Percentiles rank a stretch among this genome's conserved stretches.
Conservation (phyloP, 768 basidiomycete genomes). For the Lactarius hengduanensis region DNA sequence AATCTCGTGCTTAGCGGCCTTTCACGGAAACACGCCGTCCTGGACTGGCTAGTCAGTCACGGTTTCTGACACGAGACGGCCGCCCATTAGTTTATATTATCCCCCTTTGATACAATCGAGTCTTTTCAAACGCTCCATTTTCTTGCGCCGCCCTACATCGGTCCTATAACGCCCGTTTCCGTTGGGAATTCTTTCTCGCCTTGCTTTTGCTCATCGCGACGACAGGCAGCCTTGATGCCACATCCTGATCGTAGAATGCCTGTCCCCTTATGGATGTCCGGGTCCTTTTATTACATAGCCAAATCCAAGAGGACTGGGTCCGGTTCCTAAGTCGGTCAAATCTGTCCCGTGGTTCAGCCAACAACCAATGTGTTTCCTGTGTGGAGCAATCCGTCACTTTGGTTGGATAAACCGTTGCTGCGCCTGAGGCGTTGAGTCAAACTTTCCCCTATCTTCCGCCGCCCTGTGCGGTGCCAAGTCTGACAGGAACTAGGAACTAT, state of each 20-base stretch:
- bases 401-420: constrained; percentile 11
- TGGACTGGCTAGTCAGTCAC: constrained; percentile 58
- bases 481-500: constrained; percentile 12
- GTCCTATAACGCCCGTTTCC: constrained; percentile 8
- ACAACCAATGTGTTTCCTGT: constrained; percentile 13
- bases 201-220: constrained; percentile 8
- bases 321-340: constrained; percentile 5
- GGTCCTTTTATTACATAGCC: constrained; percentile 7
- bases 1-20: constrained; percentile 63
- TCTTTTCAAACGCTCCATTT: constrained; percentile 14
- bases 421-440: constrained; percentile 17
- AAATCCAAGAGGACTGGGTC: neutral
- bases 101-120: constrained; percentile 20
- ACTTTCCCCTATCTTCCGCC: constrained; percentile 11
- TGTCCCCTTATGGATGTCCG: constrained; percentile 7
- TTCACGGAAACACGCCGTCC: constrained; percentile 58
- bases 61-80: constrained; percentile 51
- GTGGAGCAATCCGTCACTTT: constrained; percentile 2
- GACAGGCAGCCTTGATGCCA: constrained; percentile 14
- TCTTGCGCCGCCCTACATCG: constrained; percentile 15
- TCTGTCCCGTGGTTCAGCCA: constrained; percentile 9
- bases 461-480: constrained; percentile 1
- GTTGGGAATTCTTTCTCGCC: constrained; percentile 2
- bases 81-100: constrained; percentile 25
- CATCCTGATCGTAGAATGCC: constrained; percentile 14